These are phyloP conservation scores for Phoma herbarum DNA, from an alignment of 2,329 filamentous ascomycete genomes.

Conservation along the genomic window DNA sequence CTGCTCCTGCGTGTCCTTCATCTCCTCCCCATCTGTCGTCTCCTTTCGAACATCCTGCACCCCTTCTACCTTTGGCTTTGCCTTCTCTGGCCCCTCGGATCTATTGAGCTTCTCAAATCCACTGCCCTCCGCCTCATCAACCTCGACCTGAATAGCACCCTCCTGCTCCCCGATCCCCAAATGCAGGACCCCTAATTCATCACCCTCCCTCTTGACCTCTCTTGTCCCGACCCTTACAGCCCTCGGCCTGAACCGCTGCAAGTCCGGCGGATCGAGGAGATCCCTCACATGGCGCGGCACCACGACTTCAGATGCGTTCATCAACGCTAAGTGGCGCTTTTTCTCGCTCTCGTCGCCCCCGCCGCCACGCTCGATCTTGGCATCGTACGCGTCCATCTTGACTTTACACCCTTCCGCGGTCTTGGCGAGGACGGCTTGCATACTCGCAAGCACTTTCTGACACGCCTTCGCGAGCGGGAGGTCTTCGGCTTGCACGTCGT, in stretches of 20 bases:
- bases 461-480: slow-evolving; percentile 84
- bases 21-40: not conserved
- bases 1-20: not conserved
- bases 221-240: not conserved
- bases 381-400: slow-evolving; percentile 63
- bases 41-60: not conserved
- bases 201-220: not conserved
- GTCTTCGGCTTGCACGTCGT: slow-evolving; percentile 72
- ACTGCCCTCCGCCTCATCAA: not conserved
- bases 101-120: not conserved
- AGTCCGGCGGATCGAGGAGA: slow-evolving; percentile 72
- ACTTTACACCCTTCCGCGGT: slow-evolving; percentile 72
- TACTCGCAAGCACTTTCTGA: slow-evolving; percentile 88
- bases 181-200: not conserved
- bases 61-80: not conserved
- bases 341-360: slow-evolving; percentile 59
- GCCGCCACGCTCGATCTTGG: slow-evolving; percentile 57
- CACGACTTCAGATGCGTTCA: slow-evolving; percentile 87
- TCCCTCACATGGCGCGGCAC: slow-evolving; percentile 78
- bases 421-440: slow-evolving; percentile 82
- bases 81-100: not conserved
- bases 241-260: slow-evolving; percentile 61
- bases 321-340: slow-evolving; percentile 72
- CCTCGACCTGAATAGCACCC: not conserved
- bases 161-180: not conserved